Conservation (phyloP, 2,329 filamentous ascomycete species). For the Rutstroemia sp. region DNA sequence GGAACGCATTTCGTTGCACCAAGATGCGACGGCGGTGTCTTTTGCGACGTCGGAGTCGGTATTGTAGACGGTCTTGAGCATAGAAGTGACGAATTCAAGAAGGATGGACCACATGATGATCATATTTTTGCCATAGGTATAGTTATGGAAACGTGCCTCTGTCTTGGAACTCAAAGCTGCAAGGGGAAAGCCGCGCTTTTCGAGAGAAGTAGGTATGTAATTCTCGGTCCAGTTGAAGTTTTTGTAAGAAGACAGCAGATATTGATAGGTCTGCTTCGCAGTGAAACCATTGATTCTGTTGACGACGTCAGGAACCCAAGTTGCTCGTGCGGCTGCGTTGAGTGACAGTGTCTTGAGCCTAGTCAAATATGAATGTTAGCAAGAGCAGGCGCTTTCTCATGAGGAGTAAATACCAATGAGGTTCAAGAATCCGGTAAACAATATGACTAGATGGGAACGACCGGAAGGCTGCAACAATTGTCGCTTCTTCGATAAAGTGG, state of each 20-base stretch:
- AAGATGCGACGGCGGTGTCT: constrained; percentile 32
- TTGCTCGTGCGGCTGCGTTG: constrained; percentile 1
- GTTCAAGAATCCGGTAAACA: constrained; percentile 7
- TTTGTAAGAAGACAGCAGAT: constrained; percentile 9
- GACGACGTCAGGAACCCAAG: neutral
- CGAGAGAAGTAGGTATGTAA: constrained; percentile 40
- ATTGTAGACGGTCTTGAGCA: constrained; percentile 32
- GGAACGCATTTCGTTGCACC: constrained; percentile 34
- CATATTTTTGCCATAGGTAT: constrained; percentile 41
- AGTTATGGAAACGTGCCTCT: constrained; percentile 37
- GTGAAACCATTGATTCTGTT: constrained; percentile 5
- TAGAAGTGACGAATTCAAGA: constrained; percentile 34
- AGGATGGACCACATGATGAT: constrained; percentile 37
- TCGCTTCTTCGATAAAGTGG: constrained; percentile 8
- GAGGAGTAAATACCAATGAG: constrained; percentile 4
- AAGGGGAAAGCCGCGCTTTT: constrained; percentile 36
- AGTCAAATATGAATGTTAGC: neutral
- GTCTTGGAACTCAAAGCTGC: constrained; percentile 26
- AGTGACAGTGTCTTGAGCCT: constrained; percentile 9
- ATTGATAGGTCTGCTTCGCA: constrained; percentile 4
- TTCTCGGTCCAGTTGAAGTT: constrained; percentile 10
- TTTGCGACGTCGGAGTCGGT: constrained; percentile 27
- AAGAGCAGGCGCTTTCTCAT: too few species aligned
- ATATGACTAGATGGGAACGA: constrained; percentile 9
- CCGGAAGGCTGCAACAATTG: constrained; percentile 6